Conservation (phyloP, 140 eudicot species). For the Anethum foeniculum region DNA sequence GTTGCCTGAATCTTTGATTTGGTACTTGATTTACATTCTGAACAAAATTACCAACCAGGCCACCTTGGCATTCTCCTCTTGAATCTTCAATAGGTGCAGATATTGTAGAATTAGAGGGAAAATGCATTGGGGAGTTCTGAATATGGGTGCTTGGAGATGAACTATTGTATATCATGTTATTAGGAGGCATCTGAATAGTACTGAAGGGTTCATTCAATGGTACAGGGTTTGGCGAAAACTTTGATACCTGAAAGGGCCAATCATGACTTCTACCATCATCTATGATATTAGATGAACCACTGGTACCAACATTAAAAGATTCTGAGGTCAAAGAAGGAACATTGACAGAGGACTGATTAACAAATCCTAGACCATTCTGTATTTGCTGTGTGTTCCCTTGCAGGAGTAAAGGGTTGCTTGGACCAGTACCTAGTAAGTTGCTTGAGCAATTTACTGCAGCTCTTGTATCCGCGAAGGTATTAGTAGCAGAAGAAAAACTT, state of each 20-base stretch:
- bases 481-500: conserved; percentile 24
- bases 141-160: conserved; percentile 22
- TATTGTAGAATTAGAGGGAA: conserved; percentile 36
- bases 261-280: conserved; percentile 26
- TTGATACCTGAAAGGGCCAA: conserved; percentile 28
- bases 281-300: conserved; percentile 34
- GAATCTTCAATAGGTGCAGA: conserved; percentile 46
- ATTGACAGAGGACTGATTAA: conserved; percentile 36
- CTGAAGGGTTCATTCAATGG: conserved; percentile 26
- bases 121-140: conserved; percentile 29
- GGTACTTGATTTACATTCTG: conserved; percentile 26
- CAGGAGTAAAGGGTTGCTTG: conserved; percentile 25
- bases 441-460: conserved; percentile 16
- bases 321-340: conserved; percentile 39
- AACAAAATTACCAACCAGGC: conserved; percentile 23
- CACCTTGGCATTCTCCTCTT: conserved; percentile 26
- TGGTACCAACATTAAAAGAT: conserved; percentile 31
- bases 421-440: conserved; percentile 18
- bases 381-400: conserved; percentile 22
- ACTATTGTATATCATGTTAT: conserved; percentile 31
- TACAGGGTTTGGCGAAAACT: conserved; percentile 26
- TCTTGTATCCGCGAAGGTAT: conserved; percentile 27
- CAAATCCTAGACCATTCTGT: conserved; percentile 21
- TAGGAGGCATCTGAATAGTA: conserved; percentile 32
- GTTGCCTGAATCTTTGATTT: conserved; percentile 39